Percentiles rank a stretch among this genome's conserved stretches.
phyloP scores from a whole-genome alignment of 305 asterid genomes.

The Solanum hybrid region DNA sequence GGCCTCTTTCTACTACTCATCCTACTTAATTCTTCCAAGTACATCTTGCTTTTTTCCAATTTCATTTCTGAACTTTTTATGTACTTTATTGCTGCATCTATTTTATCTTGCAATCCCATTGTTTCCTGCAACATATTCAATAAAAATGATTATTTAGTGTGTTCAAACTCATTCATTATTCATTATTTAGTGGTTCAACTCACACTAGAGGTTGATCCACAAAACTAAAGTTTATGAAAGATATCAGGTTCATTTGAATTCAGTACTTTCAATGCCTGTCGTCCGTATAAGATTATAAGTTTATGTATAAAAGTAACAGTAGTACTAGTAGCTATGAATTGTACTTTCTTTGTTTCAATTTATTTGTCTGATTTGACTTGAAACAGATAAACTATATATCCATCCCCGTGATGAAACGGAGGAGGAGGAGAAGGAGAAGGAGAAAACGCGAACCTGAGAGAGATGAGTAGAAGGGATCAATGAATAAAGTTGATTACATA shows the following conservation, averaged over 20 bases:
- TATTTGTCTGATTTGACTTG: background rate
- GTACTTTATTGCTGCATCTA: slow-evolving; percentile 32
- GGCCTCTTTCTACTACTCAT: slow-evolving; percentile 10
- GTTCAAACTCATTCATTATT: background rate
- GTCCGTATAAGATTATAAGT: background rate
- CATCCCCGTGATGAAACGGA: too few relatives aligned
- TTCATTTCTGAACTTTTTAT: slow-evolving; percentile 20
- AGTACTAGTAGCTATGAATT: background rate
- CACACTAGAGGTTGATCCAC: background rate
- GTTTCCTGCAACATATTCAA: slow-evolving; percentile 19
- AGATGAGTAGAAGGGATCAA: slow-evolving; percentile 1
- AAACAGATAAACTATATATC: too few relatives aligned
- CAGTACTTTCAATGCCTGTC: background rate
- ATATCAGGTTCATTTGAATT: background rate
- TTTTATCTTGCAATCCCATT: slow-evolving; percentile 32
- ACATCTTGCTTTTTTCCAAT: slow-evolving; percentile 22
- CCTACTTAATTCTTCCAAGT: slow-evolving; percentile 13
- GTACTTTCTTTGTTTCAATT: background rate
- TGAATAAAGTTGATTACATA: slow-evolving; percentile 12
- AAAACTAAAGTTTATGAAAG: too few relatives aligned
- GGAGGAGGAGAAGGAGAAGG: too few relatives aligned
- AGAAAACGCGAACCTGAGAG: slow-evolving; percentile 1
- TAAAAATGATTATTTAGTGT: background rate
- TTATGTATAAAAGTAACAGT: background rate
- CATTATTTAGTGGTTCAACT: background rate